Conservation (phyloP, 2,329 filamentous ascomycete species). For the Talaromyces sp. region DNA sequence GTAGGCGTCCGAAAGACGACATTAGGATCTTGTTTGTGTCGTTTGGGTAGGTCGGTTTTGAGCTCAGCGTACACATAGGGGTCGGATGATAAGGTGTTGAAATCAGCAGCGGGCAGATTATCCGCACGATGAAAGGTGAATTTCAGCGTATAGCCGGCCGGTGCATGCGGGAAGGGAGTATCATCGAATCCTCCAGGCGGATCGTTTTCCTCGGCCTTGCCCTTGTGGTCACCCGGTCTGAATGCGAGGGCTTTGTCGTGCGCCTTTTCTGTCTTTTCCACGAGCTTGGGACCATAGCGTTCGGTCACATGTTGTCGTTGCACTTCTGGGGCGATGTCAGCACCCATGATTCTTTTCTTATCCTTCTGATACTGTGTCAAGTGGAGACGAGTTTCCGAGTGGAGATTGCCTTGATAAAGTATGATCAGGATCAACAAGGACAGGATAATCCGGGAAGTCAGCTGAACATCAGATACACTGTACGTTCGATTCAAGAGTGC, state of each 20-base stretch:
- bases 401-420: not conserved
- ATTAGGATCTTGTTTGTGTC: constrained; percentile 82
- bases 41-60: constrained; percentile 62
- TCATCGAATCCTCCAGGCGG: constrained; percentile 76
- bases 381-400: not conserved
- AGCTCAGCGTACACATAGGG: constrained; percentile 79
- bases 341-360: not conserved
- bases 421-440: not conserved
- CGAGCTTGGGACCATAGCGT: constrained; percentile 37
- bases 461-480: not conserved
- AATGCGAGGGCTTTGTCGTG: constrained; percentile 33
- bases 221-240: constrained; percentile 19
- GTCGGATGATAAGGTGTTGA: constrained; percentile 74
- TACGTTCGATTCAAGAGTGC: not conserved
- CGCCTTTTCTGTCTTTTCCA: constrained; percentile 36
- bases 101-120: constrained; percentile 79
- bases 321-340: constrained; percentile 19
- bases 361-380: not conserved
- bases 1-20: constrained; percentile 74
- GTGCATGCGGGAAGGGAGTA: constrained; percentile 70
- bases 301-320: constrained; percentile 28
- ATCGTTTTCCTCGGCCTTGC: constrained; percentile 22
- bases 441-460: too few relatives aligned
- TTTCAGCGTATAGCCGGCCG: constrained; percentile 77
- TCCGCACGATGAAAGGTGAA: constrained; percentile 78